These are phyloP conservation scores for Volvox carteri DNA, from an alignment of 163 green algal species.

Conservation along the genomic window DNA sequence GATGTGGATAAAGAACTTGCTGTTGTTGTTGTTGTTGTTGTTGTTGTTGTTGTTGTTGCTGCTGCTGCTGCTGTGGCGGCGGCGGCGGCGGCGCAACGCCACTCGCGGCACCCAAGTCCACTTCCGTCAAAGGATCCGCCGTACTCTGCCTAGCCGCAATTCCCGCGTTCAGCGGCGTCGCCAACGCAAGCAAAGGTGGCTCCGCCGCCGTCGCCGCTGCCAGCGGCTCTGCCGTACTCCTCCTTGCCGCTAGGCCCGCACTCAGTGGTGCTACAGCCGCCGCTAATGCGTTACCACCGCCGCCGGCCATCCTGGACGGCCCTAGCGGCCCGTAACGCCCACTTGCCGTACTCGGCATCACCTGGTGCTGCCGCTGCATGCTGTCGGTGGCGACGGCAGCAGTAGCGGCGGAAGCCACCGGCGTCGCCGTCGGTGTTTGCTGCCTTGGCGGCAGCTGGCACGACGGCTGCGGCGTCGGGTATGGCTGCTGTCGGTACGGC, in stretches of 20 bases:
- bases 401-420: too few relatives aligned
- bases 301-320: neutral
- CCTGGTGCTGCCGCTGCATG: neutral
- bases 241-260: constrained; percentile 20
- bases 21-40: too few relatives aligned
- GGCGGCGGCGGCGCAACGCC: too few relatives aligned
- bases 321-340: constrained; percentile 15
- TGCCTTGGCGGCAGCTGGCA: neutral
- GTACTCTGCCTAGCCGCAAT: neutral
- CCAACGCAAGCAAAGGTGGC: neutral
- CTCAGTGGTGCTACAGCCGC: constrained; percentile 10
- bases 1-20: too few relatives aligned
- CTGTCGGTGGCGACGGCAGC: neutral
- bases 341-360: too few relatives aligned
- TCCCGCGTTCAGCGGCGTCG: neutral
- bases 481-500: neutral
- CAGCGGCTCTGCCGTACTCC: neutral
- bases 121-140: neutral
- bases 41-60: too few relatives aligned
- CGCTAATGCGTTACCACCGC: neutral
- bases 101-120: neutral
- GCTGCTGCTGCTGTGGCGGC: too few relatives aligned
- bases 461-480: neutral
- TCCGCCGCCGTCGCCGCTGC: neutral
- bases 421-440: too few relatives aligned